phyloP scores from a whole-genome alignment of 148 eudicot species.

The Cornus controversa region DNA sequence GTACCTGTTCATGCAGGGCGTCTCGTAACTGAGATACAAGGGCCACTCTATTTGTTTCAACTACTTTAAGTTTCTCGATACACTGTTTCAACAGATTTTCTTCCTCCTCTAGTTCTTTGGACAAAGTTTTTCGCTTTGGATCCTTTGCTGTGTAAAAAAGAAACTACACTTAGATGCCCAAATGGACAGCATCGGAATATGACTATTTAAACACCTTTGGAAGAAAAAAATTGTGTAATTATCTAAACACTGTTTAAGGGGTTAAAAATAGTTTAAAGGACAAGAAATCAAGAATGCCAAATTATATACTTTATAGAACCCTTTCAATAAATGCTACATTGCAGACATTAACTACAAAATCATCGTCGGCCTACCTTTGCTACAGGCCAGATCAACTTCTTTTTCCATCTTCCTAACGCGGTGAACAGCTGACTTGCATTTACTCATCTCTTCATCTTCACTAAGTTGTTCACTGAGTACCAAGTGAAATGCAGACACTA shows the following conservation, averaged over 20 bases:
- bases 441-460: constrained; percentile 73
- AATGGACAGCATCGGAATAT: not conserved
- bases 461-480: constrained; percentile 60
- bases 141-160: constrained; percentile 58
- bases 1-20: constrained; percentile 85
- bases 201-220: not conserved
- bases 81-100: constrained; percentile 65
- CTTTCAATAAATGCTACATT: not conserved
- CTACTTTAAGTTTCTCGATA: constrained; percentile 73
- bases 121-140: constrained; percentile 69
- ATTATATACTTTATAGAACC: not conserved
- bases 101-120: constrained; percentile 79
- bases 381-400: constrained; percentile 74
- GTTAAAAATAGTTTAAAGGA: too few relatives aligned
- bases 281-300: not conserved
- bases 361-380: constrained; percentile 47
- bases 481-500: constrained; percentile 80
- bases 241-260: too few relatives aligned
- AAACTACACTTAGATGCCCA: constrained; percentile 22
- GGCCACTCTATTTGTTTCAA: constrained; percentile 76
- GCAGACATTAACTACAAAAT: not conserved
- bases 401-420: constrained; percentile 81
- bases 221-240: not conserved
- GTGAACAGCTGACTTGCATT: constrained; percentile 79
- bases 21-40: constrained; percentile 79